Conservation (phyloP, 768 basidiomycete genomes). For the Boletus subcaerulescens region DNA sequence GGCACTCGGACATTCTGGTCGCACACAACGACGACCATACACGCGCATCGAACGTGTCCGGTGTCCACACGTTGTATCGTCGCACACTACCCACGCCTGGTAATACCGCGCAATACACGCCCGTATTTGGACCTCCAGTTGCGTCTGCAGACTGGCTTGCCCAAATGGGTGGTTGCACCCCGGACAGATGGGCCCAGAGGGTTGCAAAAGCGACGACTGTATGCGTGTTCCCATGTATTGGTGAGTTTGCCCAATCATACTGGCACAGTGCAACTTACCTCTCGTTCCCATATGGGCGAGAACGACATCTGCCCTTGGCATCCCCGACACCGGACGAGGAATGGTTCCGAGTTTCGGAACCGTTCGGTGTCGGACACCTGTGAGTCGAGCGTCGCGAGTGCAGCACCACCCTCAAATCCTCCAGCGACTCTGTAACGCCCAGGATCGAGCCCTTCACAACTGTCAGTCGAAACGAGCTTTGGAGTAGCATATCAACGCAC, state of each 20-base stretch:
- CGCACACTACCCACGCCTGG: conserved; percentile 83
- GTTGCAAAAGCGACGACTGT: conserved; percentile 65
- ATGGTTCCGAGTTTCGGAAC: conserved; percentile 71
- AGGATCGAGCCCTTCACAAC: conserved; percentile 54
- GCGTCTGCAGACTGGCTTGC: conserved; percentile 66
- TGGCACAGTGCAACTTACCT: conserved; percentile 38
- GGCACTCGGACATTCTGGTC: conserved; percentile 19
- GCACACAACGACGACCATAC: conserved; percentile 80
- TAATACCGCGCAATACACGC: conserved; percentile 78
- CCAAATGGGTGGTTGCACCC: conserved; percentile 56
- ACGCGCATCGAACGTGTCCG: conserved; percentile 94
- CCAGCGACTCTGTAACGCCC: conserved; percentile 46
- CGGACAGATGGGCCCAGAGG: conserved; percentile 68
- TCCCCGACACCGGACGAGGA: conserved; percentile 71
- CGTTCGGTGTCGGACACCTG: conserved; percentile 86
- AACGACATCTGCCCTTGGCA: conserved; percentile 65
- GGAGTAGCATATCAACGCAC: conserved; percentile 39
- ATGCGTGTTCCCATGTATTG: not conserved
- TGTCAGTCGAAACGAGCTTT: not conserved
- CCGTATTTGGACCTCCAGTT: conserved; percentile 86
- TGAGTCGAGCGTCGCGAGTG: conserved; percentile 81
- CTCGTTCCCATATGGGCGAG: conserved; percentile 54
- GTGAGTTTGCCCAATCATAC: not conserved
- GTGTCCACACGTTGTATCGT: conserved; percentile 79
- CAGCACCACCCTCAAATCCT: conserved; percentile 50